A percentile compares a stretch with the other conserved stretches of the same genome.
Conservation (phyloP, 345 rosid genomes). For the Arabidopsis thaliana region DNA sequence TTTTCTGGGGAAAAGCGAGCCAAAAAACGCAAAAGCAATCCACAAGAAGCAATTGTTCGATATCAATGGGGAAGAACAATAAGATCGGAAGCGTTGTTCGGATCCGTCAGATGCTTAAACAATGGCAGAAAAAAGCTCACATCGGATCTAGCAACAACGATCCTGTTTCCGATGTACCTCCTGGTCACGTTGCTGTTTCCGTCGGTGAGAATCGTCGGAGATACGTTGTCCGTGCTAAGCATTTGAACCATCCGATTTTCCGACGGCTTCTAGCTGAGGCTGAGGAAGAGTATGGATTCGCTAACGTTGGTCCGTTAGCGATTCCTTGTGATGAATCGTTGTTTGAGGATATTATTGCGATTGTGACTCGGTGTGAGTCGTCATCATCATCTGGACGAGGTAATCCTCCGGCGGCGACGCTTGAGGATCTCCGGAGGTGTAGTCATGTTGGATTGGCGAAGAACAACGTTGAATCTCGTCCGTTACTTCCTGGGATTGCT, state of each 20-base stretch:
- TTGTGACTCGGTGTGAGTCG: conserved; percentile 52
- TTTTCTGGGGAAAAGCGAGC: conserved; percentile 28
- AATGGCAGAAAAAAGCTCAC: conserved; percentile 76
- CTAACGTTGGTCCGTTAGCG: conserved; percentile 64
- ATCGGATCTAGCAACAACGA: conserved; percentile 41
- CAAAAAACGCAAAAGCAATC: not conserved
- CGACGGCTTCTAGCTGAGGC: conserved; percentile 63
- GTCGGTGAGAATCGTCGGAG: conserved; percentile 64
- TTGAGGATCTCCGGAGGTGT: conserved; percentile 63
- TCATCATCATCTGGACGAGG: conserved; percentile 27
- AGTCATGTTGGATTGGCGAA: conserved; percentile 54
- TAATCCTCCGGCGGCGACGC: conserved; percentile 31
- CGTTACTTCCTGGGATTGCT: conserved; percentile 64
- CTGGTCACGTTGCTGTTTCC: conserved; percentile 81
- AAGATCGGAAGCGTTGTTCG: conserved; percentile 73
- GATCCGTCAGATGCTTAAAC: conserved; percentile 79
- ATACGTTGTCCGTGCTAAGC: conserved; percentile 72
- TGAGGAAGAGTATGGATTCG: conserved; percentile 92
- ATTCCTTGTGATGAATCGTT: conserved; percentile 83
- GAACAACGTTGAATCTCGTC: conserved; percentile 51
- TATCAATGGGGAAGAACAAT: conserved; percentile 54
- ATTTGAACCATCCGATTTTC: conserved; percentile 89
- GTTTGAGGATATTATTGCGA: conserved; percentile 73
- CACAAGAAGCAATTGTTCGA: conserved; percentile 6
- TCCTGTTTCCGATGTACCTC: conserved; percentile 63